phyloP scores from a whole-genome alignment of 1,139 yeast species.

The Taphrina communis region DNA sequence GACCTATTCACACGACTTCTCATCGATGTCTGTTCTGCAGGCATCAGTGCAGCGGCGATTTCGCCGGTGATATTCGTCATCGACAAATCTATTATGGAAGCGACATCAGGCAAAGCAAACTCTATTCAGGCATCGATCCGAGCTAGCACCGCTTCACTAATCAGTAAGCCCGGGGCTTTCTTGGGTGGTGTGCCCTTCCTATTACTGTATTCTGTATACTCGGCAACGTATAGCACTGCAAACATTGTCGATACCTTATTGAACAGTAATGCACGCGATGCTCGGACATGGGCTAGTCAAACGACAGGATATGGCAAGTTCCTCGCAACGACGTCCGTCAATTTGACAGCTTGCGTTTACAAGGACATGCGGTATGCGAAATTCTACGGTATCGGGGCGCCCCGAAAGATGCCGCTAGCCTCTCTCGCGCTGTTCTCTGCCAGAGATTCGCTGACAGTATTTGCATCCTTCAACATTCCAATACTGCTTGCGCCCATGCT shows the following conservation, averaged over 20 bases:
- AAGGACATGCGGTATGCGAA: constrained; percentile 41
- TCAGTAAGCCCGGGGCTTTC: constrained; percentile 18
- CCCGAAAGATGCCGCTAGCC: constrained; percentile 34
- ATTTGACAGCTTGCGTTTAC: constrained; percentile 31
- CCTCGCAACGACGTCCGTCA: constrained; percentile 34
- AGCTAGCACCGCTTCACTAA: constrained; percentile 2
- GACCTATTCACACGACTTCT: constrained; percentile 24
- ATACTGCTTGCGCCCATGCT: constrained; percentile 40
- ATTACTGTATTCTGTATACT: constrained; percentile 36
- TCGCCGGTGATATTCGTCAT: constrained; percentile 40
- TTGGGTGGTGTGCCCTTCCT: constrained; percentile 32
- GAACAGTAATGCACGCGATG: constrained; percentile 3
- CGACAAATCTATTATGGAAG: constrained; percentile 42
- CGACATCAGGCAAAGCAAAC: constrained; percentile 37
- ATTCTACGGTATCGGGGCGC: constrained; percentile 36
- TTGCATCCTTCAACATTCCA: constrained; percentile 41
- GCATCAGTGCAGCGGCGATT: constrained; percentile 38
- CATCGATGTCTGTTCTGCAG: constrained; percentile 39
- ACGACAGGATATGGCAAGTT: constrained; percentile 39
- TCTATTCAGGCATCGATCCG: constrained; percentile 21
- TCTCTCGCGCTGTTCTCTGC: constrained; percentile 35
- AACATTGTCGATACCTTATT: constrained; percentile 37
- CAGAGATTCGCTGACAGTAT: constrained; percentile 42
- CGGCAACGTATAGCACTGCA: constrained; percentile 38
- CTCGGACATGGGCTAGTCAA: constrained; percentile 26